Conservation (phyloP, 108 stramenopile genomes). For the Fistulifera pelliculosa region DNA sequence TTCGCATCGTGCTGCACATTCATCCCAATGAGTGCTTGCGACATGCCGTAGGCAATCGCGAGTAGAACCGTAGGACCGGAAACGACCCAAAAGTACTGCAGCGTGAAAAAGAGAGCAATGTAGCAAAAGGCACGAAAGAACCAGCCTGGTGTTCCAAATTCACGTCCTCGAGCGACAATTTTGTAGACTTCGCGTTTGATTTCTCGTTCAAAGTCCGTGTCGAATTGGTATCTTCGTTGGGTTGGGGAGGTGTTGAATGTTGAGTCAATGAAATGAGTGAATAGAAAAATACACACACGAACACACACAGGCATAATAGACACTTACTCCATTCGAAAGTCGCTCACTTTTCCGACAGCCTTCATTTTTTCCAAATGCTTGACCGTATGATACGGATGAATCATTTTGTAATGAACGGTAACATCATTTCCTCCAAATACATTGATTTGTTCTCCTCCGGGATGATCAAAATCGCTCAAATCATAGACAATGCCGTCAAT, state of each 20-base stretch:
- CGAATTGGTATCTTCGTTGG: slow-evolving; percentile 83
- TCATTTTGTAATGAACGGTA: slow-evolving; percentile 85
- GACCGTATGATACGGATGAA: slow-evolving; percentile 81
- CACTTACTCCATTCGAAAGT: slow-evolving; percentile 63
- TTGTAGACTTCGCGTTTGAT: slow-evolving; percentile 85
- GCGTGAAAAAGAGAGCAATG: slow-evolving; percentile 51
- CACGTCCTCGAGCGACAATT: slow-evolving; percentile 74
- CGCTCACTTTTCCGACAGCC: slow-evolving; percentile 54
- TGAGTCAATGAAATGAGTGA: not conserved
- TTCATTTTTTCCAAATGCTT: slow-evolving; percentile 87
- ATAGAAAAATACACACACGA: no score
- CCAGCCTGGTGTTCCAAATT: slow-evolving; percentile 78
- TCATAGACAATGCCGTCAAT: slow-evolving; percentile 79
- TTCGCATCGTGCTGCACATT: slow-evolving; percentile 96
- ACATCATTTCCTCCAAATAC: slow-evolving; percentile 89
- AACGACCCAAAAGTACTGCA: slow-evolving; percentile 62
- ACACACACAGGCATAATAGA: no score
- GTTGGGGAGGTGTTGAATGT: no score
- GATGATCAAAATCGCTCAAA: slow-evolving; percentile 66
- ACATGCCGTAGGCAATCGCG: slow-evolving; percentile 66
- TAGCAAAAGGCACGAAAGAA: slow-evolving; percentile 58
- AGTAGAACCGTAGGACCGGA: slow-evolving; percentile 37
- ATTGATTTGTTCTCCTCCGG: slow-evolving; percentile 71
- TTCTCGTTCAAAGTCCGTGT: slow-evolving; percentile 79
- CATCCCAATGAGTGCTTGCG: slow-evolving; percentile 76